Conservation (phyloP, 2,329 filamentous ascomycete genomes). For the Sporothrix mexicana region DNA sequence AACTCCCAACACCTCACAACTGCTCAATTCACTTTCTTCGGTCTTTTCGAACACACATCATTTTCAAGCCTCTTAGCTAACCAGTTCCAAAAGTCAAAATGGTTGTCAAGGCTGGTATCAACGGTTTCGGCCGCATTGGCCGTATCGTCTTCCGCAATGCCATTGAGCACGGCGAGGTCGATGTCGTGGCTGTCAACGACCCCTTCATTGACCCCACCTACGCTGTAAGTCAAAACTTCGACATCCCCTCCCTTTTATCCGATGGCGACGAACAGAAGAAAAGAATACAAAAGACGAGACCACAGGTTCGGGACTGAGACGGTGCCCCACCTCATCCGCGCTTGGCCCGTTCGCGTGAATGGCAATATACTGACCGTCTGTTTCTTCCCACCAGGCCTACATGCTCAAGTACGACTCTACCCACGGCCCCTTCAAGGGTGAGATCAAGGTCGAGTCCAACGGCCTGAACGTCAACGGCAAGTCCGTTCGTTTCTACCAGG, state of each 20-base stretch:
- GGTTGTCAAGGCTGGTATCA: conserved; percentile 87
- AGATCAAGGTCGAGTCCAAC: conserved; percentile 72
- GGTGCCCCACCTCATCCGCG: not conserved
- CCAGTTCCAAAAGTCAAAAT: conserved; percentile 50
- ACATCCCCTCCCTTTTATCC: not conserved
- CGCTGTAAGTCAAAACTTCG: conserved; percentile 74
- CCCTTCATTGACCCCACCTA: conserved; percentile 98
- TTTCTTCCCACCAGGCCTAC: conserved; percentile 71
- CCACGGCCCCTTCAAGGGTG: conserved; percentile 96
- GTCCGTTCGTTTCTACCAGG: conserved; percentile 90
- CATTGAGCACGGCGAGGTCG: conserved; percentile 84
- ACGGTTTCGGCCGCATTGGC: conserved; percentile 99
- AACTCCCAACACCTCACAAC: not conserved
- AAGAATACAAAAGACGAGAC: too few species aligned
- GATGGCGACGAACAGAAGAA: not conserved
- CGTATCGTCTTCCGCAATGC: conserved; percentile 99
- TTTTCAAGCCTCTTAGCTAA: conserved; percentile 15
- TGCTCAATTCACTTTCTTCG: not conserved
- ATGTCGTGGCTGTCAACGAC: conserved; percentile 97
- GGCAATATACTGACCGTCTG: not conserved
- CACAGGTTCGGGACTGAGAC: not conserved
- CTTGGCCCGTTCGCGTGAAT: not conserved
- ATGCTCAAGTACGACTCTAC: conserved; percentile 99
- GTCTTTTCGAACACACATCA: conserved; percentile 11
- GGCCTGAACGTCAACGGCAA: conserved; percentile 92